Evolutionary conservation across 2,329 filamentous ascomycete genomes (phyloP), one percentile per base, ranked within the genome.

Genomic region (Pyricularia sp.): DNA sequence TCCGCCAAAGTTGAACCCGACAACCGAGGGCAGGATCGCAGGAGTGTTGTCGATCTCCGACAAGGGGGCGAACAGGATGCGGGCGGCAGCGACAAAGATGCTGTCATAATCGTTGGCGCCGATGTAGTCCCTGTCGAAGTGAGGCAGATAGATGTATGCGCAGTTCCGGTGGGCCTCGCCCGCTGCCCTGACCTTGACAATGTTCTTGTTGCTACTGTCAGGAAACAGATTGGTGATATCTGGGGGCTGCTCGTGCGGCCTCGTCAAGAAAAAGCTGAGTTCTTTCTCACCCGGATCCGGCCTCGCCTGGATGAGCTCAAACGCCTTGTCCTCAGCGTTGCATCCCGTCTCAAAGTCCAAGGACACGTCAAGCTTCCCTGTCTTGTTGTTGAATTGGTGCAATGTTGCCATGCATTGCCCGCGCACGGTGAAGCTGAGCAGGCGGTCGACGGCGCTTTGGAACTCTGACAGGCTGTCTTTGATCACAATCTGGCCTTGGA

Each of bases 101-200:
- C 7, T 20, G 12, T 23, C 31, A 12, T 50, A 65, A 10, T 65
- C 64, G 64, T 65, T 65, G 64, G 33, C 64, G 30, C 26, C 55
- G 14, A 63, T 14, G 30, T 28, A 14, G 2, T 2, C n/a, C 26
- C 59, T n/a, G 12, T 9, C 2, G 12, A 68, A 63, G 9, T 12
- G n/a, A 28, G 50, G 55, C 30, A 68, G 17, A 31, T 68, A 61
- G 66, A 68, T 20, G 30, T 68, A 68, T n/a, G 66, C 66, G 28
- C 31, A 58, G 23, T 68, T 59, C 30, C n/a, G 28, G 0, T 12
- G 14, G 17, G 30, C 11, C 17, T 68, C n/a, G 28, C 55, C 55
- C 9, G 26, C 4, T 10, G 11, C 50, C 30, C 7, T 25, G 50
- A 68, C 23, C 30, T 17, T 36, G 50, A 63, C 20, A 4, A 68